Evolutionary conservation across 2,329 filamentous ascomycete species (phyloP), one percentile per base, ranked within the genome.

Genomic region (Aspergillus arachidicola): DNA sequence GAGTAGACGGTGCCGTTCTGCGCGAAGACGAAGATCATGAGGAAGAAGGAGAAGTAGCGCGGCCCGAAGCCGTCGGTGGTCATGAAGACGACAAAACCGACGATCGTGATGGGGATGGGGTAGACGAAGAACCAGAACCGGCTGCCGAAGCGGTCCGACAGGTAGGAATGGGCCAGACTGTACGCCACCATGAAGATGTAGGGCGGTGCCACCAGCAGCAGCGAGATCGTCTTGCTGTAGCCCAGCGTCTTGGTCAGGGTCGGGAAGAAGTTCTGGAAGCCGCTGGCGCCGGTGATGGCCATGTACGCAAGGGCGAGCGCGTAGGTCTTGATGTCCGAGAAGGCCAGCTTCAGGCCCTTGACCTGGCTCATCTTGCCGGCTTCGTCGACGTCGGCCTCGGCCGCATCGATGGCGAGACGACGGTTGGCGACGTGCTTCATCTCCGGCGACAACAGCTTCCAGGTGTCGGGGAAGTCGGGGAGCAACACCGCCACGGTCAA

Each of bases 231-330:
- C 30, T 81, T 64, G 66, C 64, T 71, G 67, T 80, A 81, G 26
- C 77, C 75, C 16, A 86, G 75, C 0, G 82, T 83, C 67, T 64
- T 72, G 41, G 78, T 85, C 66, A 82, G 78, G 0, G 84, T 82
- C 0, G 84, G 84, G 73, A 86, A 86, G 77, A 86, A 88, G 73
- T 86, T 85, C 61, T 86, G 83, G 71, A 86, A 85, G 1, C 83
- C 83, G 3, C 79, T 78, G 11, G 82, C 81, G 10, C 81, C 82
- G 3, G 80, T 83, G 63, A 83, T 82, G 64, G 78, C 75, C 75
- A 83, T 79, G 70, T 84, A 84, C 10, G 80, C 80, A 34, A 84
- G 64, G 19, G 76, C 67, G 11, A 79, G 70, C 5, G 81, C 71
- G 67, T 82, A 84, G 4, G 81, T 83, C 67, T 84, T 84, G 21